Base-by-base conservation (phyloP, 2,329 filamentous ascomycete genomes). In the Claviceps capensis region DNA sequence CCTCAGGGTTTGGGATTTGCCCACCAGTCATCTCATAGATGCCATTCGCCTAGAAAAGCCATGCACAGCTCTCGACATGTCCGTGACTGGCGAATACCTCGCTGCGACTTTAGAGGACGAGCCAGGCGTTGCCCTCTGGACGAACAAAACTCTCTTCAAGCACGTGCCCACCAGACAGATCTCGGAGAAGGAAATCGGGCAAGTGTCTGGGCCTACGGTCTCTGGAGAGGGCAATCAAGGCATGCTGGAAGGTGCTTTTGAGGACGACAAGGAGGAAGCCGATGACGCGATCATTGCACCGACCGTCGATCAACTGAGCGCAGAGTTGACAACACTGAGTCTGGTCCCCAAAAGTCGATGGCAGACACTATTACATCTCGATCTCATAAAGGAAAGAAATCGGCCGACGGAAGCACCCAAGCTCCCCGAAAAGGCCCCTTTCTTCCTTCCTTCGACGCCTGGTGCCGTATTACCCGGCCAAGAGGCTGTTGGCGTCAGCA, bases 21-120 rank as follows among this genome's bases (percentile, higher is more conserved):
- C 93, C 0, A 98, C 94, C 0, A 91, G 89, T 26, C 91, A 98
- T 68, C 75, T 98, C 14, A 93, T 98, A 56, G 93, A 98, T 64
- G 88, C 87, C 2, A 89, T 98, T 68, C 82, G 82, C 53, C 78
- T 94, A 5, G 81, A 83, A 52, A 85, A 78, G 51, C 82, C 84
- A 11, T 95, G 90, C 65, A 93, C 83, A 16, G 84, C 88, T 2
- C 73, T 98, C 13, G 82, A 90, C 7, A 95, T 97, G 73, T 95
- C 93, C 0, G 76, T 76, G 1, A 95, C 88, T 0, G 93, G 91
- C 14, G 93, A 98, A 62, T 97, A 89, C 61, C 77, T 98, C n/a
- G 93, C 93, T 3, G 93, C 90, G 3, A 85, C 89, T 0, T 83
- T 89, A 50, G 81, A 88, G 51, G 86, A 85, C 53, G 82, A 84